These are phyloP conservation scores for Didymosphaeria variabile DNA, from an alignment of 2,329 filamentous ascomycete genomes.

Conservation along the genomic window DNA sequence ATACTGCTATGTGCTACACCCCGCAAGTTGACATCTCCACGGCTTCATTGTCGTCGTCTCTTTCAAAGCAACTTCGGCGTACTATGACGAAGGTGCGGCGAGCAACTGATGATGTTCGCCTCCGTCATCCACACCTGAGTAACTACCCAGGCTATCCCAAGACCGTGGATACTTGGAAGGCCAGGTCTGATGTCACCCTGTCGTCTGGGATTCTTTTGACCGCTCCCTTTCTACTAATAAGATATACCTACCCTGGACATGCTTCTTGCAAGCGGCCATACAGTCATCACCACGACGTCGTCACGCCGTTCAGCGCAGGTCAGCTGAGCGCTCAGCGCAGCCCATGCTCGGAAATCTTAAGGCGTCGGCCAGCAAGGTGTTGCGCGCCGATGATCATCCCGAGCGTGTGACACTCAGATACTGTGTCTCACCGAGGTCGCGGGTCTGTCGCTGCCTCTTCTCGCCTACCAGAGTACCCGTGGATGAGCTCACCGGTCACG, in stretches of 20 bases:
- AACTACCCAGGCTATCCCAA: too few relatives aligned
- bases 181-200: neutral
- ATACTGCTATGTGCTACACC: too few relatives aligned
- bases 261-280: neutral
- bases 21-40: too few relatives aligned
- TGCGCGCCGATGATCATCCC: neutral
- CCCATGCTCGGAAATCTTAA: neutral
- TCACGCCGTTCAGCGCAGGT: neutral
- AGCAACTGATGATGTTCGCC: too few relatives aligned
- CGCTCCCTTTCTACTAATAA: neutral
- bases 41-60: too few relatives aligned
- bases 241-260: neutral
- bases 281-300: neutral
- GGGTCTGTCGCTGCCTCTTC: too few relatives aligned
- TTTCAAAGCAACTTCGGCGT: too few relatives aligned
- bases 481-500: constrained; percentile 22
- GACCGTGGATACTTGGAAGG: too few relatives aligned
- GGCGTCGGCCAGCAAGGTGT: too few relatives aligned
- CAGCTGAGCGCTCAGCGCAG: neutral
- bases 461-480: neutral
- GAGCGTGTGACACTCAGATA: constrained; percentile 8
- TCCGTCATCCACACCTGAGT: too few relatives aligned
- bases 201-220: too few relatives aligned
- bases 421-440: neutral
- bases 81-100: too few relatives aligned